phyloP scores from a whole-genome alignment of 1,139 yeast species.

The Pichia sorboxylosa region DNA sequence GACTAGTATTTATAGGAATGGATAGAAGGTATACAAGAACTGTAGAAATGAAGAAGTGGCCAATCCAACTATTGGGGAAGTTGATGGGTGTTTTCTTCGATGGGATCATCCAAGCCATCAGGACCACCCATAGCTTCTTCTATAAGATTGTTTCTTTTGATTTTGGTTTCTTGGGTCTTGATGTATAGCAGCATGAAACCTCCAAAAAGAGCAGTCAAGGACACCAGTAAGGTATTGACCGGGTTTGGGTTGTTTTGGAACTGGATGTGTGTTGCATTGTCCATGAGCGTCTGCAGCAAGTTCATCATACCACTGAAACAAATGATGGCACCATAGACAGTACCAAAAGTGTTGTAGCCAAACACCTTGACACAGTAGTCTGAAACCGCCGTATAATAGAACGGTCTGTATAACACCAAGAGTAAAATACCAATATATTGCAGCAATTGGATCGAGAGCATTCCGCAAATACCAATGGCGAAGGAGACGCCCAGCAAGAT shows the following conservation, averaged over 20 bases:
- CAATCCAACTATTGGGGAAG: neutral
- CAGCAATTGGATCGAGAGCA: slow-evolving; percentile 39
- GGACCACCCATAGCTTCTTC: slow-evolving; percentile 34
- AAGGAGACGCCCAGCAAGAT: slow-evolving; percentile 45
- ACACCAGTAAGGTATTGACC: slow-evolving; percentile 45
- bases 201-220: slow-evolving; percentile 46
- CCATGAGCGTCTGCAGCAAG: slow-evolving; percentile 58
- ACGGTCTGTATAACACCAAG: slow-evolving; percentile 80
- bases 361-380: slow-evolving; percentile 87
- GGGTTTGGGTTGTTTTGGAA: slow-evolving; percentile 73
- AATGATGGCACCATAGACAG: slow-evolving; percentile 71
- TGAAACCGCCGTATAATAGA: slow-evolving; percentile 83
- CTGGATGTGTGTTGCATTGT: slow-evolving; percentile 51
- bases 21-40: too few relatives aligned
- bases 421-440: slow-evolving; percentile 54
- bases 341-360: slow-evolving; percentile 86
- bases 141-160: slow-evolving; percentile 41
- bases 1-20: too few relatives aligned
- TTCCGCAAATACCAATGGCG: slow-evolving; percentile 55
- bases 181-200: slow-evolving; percentile 40
- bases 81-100: neutral
- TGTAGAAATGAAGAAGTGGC: too few relatives aligned
- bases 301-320: slow-evolving; percentile 73
- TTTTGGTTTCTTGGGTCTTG: slow-evolving; percentile 31
- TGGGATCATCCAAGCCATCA: neutral